Conservation (phyloP, 225 moss, liverwort and hornwort species). For the Physcomitrellopsis africana region DNA sequence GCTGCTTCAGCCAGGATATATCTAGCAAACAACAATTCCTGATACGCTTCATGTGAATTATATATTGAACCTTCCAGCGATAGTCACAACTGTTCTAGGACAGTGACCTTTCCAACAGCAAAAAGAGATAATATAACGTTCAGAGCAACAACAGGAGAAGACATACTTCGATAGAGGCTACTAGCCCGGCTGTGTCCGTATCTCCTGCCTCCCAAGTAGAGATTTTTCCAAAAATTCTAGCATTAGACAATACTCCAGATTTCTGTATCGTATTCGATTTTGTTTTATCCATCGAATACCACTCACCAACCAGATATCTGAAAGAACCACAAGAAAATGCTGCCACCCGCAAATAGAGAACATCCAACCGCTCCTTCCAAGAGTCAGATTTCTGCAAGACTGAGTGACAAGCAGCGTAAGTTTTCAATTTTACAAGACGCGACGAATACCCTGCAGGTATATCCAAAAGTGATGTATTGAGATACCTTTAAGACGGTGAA, state of each 20-base stretch:
- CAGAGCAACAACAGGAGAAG: constrained; percentile 5
- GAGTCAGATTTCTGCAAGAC: constrained; percentile 40
- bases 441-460: not conserved
- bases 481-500: not conserved
- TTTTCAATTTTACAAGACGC: constrained; percentile 14
- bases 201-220: constrained; percentile 26
- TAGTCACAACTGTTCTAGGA: not conserved
- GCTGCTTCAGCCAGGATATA: constrained; percentile 10
- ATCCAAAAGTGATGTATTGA: not conserved
- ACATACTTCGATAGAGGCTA: constrained; percentile 43
- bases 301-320: constrained; percentile 43
- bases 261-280: constrained; percentile 23
- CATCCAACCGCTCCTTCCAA: constrained; percentile 35
- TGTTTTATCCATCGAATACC: constrained; percentile 21
- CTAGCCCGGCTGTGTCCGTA: constrained; percentile 28
- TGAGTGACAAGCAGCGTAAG: constrained; percentile 33
- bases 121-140: constrained; percentile 9
- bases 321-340: constrained; percentile 58
- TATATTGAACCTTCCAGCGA: not conserved
- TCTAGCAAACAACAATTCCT: constrained; percentile 3
- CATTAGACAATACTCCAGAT: constrained; percentile 28
- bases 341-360: constrained; percentile 40
- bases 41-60: not conserved
- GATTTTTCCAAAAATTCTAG: constrained; percentile 40
- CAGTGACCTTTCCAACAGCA: constrained; percentile 16